phyloP scores from a whole-genome alignment of 2,329 filamentous ascomycete species.

The Claviceps sorghi region DNA sequence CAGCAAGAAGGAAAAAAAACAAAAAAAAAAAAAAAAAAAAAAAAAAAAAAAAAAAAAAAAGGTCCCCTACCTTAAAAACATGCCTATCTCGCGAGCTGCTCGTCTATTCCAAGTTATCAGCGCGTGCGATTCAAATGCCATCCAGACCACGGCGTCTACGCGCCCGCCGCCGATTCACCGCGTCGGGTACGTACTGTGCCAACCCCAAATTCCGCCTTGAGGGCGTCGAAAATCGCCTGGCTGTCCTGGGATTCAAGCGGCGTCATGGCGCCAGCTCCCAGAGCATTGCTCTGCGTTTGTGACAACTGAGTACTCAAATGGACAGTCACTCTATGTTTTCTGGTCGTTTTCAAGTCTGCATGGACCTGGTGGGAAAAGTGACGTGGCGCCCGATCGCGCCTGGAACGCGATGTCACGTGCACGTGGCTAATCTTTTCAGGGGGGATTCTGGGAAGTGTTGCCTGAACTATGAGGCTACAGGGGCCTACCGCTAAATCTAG shows the following conservation, averaged over 20 bases:
- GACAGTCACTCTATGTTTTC: background rate
- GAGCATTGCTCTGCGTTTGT: slow-evolving; percentile 9
- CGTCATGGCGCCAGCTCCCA: slow-evolving; percentile 14
- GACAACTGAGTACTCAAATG: background rate
- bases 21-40: background rate
- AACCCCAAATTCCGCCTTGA: slow-evolving; percentile 24
- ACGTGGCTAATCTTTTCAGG: background rate
- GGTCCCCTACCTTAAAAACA: background rate
- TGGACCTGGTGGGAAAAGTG: background rate
- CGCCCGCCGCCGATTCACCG: background rate
- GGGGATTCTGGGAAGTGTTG: background rate
- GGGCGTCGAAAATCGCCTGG: slow-evolving; percentile 25
- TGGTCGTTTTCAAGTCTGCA: background rate
- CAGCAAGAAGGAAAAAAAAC: no score
- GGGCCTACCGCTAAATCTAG: background rate
- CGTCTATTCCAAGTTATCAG: slow-evolving; percentile 2
- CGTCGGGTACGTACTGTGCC: slow-evolving; percentile 21
- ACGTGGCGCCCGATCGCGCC: slow-evolving; percentile 8
- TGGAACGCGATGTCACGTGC: slow-evolving; percentile 18
- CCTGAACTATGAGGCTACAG: background rate
- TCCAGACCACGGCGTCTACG: background rate
- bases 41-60: background rate
- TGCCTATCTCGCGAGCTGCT: slow-evolving; percentile 1
- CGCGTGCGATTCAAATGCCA: background rate
- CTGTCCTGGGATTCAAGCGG: slow-evolving; percentile 25